A percentile compares a stretch with the other conserved stretches of the same genome.
phyloP scores from a whole-genome alignment of 2,329 filamentous ascomycete species.

The Claviceps citrina region DNA sequence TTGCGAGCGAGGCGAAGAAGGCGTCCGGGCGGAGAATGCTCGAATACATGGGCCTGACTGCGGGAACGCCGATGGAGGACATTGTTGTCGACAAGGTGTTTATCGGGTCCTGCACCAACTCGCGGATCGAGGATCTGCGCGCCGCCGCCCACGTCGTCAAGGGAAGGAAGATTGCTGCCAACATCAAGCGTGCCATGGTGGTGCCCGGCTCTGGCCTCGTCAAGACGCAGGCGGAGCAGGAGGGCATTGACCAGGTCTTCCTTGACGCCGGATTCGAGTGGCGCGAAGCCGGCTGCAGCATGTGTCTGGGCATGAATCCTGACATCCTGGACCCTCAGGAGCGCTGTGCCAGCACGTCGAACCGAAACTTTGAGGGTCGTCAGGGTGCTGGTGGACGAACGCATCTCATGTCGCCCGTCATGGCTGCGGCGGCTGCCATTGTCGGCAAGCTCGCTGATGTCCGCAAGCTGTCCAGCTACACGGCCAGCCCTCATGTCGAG shows the following conservation, averaged over 20 bases:
- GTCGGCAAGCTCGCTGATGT: constrained; percentile 86
- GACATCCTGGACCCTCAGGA: constrained; percentile 88
- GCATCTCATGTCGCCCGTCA: constrained; percentile 91
- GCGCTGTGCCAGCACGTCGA: constrained; percentile 87
- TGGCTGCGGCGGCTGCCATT: constrained; percentile 84
- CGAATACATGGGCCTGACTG: constrained; percentile 86
- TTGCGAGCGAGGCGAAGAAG: constrained; percentile 67
- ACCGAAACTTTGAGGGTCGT: constrained; percentile 93
- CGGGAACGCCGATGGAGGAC: constrained; percentile 85
- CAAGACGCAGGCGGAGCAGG: constrained; percentile 77
- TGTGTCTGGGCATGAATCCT: constrained; percentile 99
- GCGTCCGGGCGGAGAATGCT: constrained; percentile 64
- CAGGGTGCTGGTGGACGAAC: constrained; percentile 86
- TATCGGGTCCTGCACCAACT: constrained; percentile 95
- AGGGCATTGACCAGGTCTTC: constrained; percentile 90
- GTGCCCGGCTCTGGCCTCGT: constrained; percentile 91
- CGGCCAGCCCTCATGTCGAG: constrained; percentile 43
- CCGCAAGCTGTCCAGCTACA: constrained; percentile 54
- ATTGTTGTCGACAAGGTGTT: constrained; percentile 89
- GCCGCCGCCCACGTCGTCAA: constrained; percentile 74
- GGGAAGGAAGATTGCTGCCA: constrained; percentile 72
- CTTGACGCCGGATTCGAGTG: constrained; percentile 86
- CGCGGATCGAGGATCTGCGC: constrained; percentile 86
- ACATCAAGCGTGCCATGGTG: constrained; percentile 88
- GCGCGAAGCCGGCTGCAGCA: constrained; percentile 95